Conservation (phyloP, 331 rosid genomes). For the Pyracantha coccinea region DNA sequence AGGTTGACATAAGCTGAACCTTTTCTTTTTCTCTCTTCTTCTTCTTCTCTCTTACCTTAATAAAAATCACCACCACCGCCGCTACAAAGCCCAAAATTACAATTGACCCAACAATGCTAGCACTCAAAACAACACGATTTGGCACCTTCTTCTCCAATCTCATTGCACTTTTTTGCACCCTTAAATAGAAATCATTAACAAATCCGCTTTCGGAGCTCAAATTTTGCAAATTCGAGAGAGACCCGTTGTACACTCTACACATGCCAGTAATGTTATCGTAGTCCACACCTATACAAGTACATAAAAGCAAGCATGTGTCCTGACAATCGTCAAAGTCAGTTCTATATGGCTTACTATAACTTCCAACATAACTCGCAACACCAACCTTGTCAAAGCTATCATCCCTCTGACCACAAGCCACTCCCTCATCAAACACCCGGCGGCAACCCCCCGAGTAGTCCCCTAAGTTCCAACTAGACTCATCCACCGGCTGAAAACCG, state of each 20-base stretch:
- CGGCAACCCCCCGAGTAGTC: conserved; percentile 53
- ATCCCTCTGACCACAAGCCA: conserved; percentile 16
- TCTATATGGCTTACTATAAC: background rate
- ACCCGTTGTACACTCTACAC: conserved; percentile 41
- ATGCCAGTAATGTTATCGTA: conserved; percentile 18
- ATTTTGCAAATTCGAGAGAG: conserved; percentile 45
- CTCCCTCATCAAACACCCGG: background rate
- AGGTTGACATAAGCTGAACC: conserved; percentile 25
- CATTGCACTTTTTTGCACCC: conserved; percentile 22
- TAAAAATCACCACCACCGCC: conserved; percentile 21
- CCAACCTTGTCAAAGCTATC: conserved; percentile 41
- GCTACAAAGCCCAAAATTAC: conserved; percentile 29
- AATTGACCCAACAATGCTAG: conserved; percentile 31
- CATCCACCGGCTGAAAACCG: conserved; percentile 42
- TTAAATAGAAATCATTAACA: conserved; percentile 25
- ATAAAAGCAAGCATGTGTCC: conserved; percentile 30
- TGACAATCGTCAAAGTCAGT: conserved; percentile 31
- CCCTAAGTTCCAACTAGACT: conserved; percentile 32
- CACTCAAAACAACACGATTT: conserved; percentile 29
- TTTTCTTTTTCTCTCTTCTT: conserved; percentile 35
- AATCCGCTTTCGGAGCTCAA: conserved; percentile 10
- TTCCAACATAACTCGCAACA: conserved; percentile 19
- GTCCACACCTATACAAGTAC: conserved; percentile 47
- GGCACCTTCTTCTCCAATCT: conserved; percentile 8
- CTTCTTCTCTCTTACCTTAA: conserved; percentile 27